These are phyloP conservation scores for Citrus australasica DNA, from an alignment of 345 rosid species.

Conservation along the genomic window DNA sequence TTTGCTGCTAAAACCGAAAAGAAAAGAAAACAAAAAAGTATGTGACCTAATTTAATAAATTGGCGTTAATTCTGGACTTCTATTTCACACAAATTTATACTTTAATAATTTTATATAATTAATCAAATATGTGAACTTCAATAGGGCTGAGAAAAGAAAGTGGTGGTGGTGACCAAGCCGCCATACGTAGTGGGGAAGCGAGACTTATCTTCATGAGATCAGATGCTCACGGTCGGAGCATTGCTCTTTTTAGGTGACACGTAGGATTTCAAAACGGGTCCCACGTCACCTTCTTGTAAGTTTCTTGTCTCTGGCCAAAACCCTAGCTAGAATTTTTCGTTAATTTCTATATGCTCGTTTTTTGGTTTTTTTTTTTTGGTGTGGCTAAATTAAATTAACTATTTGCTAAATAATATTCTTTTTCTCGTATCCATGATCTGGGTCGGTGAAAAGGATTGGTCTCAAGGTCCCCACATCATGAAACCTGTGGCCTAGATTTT, in stretches of 20 bases:
- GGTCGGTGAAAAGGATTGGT: constrained; percentile 25
- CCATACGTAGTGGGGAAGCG: constrained; percentile 20
- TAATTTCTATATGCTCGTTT: not conserved
- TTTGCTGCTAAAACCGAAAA: too few relatives aligned
- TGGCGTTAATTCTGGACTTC: too few relatives aligned
- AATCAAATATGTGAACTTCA: not conserved
- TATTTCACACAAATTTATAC: not conserved
- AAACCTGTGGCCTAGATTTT: constrained; percentile 24
- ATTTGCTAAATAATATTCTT: not conserved
- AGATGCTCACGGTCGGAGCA: constrained; percentile 18
- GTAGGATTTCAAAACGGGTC: constrained; percentile 9
- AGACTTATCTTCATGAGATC: constrained; percentile 23
- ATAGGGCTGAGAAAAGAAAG: not conserved
- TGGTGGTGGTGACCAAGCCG: constrained; percentile 21
- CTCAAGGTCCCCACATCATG: constrained; percentile 23
- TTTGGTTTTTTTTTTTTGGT: not conserved
- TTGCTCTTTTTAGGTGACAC: constrained; percentile 20
- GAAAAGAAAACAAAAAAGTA: too few relatives aligned
- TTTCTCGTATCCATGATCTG: not conserved
- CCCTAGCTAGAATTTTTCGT: not conserved
- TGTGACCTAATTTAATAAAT: too few relatives aligned
- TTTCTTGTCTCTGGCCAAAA: constrained; percentile 14
- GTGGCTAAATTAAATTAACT: not conserved
- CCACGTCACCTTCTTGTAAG: constrained; percentile 18
- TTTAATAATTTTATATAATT: not conserved